Conservation (phyloP, 140 eudicot species). For the Flaveria floridana region DNA sequence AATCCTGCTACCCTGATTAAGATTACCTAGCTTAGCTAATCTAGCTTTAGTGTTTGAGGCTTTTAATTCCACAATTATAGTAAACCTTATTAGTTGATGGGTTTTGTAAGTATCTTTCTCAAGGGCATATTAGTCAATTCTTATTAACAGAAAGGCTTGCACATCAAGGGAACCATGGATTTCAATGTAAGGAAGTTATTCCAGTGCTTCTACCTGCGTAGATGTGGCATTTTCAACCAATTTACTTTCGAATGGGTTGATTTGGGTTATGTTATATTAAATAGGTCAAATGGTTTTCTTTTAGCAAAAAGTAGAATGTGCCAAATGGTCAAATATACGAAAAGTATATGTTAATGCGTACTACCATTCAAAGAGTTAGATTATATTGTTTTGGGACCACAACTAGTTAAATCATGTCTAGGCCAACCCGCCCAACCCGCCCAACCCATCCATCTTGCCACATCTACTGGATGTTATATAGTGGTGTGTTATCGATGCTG, state of each 20-base stretch:
- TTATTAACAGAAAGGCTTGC: background rate
- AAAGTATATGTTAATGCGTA: background rate
- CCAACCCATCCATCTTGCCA: background rate
- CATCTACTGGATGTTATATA: background rate
- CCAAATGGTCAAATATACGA: background rate
- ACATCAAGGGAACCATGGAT: background rate
- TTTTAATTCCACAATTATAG: background rate
- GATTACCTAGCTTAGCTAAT: background rate
- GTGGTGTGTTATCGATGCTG: background rate
- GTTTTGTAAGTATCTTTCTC: constrained; percentile 1
- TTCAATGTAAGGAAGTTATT: background rate
- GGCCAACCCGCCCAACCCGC: too few species aligned
- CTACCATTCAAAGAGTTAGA: background rate
- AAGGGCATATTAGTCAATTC: constrained; percentile 14
- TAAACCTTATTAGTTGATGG: background rate
- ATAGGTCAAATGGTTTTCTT: background rate
- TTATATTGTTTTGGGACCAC: constrained; percentile 1
- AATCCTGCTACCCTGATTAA: background rate
- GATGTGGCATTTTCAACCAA: background rate
- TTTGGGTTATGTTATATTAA: background rate
- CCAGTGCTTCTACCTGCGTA: background rate
- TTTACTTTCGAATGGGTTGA: constrained; percentile 4
- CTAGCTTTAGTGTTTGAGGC: constrained; percentile 8
- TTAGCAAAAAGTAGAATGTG: background rate
- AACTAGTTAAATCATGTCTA: background rate